phyloP scores from a whole-genome alignment of 371 early-diverging fungal species.

The Mortierella sp. region DNA sequence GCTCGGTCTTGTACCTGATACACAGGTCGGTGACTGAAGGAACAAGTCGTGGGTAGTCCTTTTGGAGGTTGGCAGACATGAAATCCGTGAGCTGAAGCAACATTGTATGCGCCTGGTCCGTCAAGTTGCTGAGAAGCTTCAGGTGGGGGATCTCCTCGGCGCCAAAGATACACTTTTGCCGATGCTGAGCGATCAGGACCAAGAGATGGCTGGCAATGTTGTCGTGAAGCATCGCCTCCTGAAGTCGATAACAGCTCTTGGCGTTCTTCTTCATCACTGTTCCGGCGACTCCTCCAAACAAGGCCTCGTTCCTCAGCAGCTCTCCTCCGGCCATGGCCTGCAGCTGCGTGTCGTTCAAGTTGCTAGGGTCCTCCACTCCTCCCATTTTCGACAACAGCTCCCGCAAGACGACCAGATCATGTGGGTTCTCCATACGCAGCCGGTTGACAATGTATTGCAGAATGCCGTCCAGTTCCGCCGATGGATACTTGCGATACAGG shows the following conservation, averaged over 20 bases:
- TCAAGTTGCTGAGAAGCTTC: constrained; percentile 68
- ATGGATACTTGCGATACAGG: constrained; percentile 76
- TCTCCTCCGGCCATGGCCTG: constrained; percentile 80
- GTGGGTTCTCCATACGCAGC: constrained; percentile 64
- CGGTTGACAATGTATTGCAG: constrained; percentile 79
- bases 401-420: constrained; percentile 74
- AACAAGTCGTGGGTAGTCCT: constrained; percentile 68
- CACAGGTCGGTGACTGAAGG: constrained; percentile 73
- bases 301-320: constrained; percentile 65
- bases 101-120: constrained; percentile 71
- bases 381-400: constrained; percentile 82
- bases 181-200: constrained; percentile 69
- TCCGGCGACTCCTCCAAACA: constrained; percentile 62
- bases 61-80: constrained; percentile 70
- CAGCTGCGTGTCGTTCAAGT: constrained; percentile 67
- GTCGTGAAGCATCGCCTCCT: constrained; percentile 69
- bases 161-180: constrained; percentile 59
- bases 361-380: constrained; percentile 76
- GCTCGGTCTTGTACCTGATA: constrained; percentile 71
- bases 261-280: constrained; percentile 66
- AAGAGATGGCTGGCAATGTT: constrained; percentile 70
- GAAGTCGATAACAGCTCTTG: constrained; percentile 70
- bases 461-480: constrained; percentile 73
- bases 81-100: constrained; percentile 79
- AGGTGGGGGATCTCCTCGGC: constrained; percentile 60